Base-by-base conservation (phyloP, 2,329 filamentous ascomycete species). In the Tolypocladium album region DNA sequence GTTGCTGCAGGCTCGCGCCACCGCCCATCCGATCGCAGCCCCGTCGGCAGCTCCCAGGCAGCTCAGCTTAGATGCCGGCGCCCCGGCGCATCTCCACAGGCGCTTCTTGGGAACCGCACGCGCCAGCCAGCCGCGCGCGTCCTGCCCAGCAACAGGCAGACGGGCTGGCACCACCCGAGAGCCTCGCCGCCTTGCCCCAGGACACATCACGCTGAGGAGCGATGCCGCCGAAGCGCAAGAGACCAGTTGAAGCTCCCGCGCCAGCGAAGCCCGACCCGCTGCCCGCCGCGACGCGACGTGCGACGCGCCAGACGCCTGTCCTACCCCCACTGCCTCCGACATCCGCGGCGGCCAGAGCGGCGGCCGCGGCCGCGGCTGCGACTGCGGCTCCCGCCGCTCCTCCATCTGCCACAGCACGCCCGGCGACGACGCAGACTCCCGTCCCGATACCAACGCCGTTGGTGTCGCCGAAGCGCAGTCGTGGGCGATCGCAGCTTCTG, bases 221-320 rank as follows among this genome's bases (percentile, higher is more conserved):
- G 60, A 74, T 74, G 73, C 69, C 73, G 63, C 65, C 67, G 63
- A 76, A 75, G 68, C 72, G 73, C 66, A 75, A 74, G 63, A 71
- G 67, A 63, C 67, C 66, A 56, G 67, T 68, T 64, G 68, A 72
- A 50, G 61, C 65, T 58, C 59, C 62, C 52, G 64, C 64, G 43
- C 56, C 62, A 59, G 57, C 59, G 56, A 63, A 62, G 34, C 62
- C 61, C 58, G 62, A 63, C 31, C 31, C 50, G 50, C 50, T 3
- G 59, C 59, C 67, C 59, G 61, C 65, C 55, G 58, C 62, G 43
- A 69, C 72, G 71, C 73, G 74, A 67, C 71, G 73, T 62, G 68
- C 71, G 62, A 74, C 74, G 73, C 74, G 74, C 71, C 74, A 75
- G 61, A 75, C 72, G 63, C 68, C 70, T 31, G 68, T 72, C 56